phyloP scores from a whole-genome alignment of 495 filamentous ascomycete genomes.

The Penicillium goetzii region DNA sequence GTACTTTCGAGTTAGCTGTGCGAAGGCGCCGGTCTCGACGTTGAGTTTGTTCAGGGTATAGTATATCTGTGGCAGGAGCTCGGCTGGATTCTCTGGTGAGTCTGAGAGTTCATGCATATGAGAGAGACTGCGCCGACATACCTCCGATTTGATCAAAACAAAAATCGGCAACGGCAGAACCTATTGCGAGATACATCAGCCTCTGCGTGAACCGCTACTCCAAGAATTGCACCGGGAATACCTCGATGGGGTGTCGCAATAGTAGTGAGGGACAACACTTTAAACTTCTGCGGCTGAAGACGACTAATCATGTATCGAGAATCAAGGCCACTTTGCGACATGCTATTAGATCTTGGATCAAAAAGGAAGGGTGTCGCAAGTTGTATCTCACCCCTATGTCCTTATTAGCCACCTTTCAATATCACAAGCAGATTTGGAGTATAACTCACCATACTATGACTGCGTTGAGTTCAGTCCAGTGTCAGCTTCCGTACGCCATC shows the following conservation, averaged over 20 bases:
- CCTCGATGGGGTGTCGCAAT: constrained; percentile 88
- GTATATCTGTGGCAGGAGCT: constrained; percentile 70
- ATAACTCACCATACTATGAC: constrained; percentile 71
- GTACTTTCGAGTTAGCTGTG: constrained; percentile 79
- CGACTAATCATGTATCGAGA: constrained; percentile 89
- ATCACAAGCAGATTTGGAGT: not conserved
- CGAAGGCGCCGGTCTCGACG: constrained; percentile 81
- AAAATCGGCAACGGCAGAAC: constrained; percentile 84
- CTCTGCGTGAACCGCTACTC: not conserved
- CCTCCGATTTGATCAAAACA: constrained; percentile 70
- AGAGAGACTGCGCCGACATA: constrained; percentile 18
- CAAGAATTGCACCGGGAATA: constrained; percentile 13
- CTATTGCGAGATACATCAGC: constrained; percentile 34
- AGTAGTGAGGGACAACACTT: constrained; percentile 80
- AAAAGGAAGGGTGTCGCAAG: not conserved
- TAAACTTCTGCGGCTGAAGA: constrained; percentile 70
- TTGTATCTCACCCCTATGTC: constrained; percentile 50
- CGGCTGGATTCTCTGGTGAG: constrained; percentile 31
- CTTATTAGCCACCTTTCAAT: constrained; percentile 6
- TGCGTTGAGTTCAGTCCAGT: constrained; percentile 33
- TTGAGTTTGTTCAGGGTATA: constrained; percentile 65
- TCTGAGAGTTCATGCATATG: not conserved
- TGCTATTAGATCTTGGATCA: constrained; percentile 4
- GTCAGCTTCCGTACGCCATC: not conserved
- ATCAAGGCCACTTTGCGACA: constrained; percentile 73